Conservation (phyloP, 2,329 filamentous ascomycete species). For the Colletotrichum sojae region DNA sequence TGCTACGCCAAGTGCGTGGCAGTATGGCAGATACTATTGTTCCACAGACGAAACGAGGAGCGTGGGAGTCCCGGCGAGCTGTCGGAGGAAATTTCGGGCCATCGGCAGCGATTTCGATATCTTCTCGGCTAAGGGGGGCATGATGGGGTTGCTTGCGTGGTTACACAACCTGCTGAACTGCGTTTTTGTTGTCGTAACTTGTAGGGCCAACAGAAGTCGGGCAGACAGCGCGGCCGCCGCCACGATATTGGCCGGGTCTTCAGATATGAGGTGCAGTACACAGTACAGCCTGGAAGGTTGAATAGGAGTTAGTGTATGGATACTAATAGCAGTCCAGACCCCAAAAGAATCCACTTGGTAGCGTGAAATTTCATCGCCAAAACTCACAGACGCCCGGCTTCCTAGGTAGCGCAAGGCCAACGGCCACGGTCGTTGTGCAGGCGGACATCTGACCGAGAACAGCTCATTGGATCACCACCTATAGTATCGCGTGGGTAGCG, state of each 20-base stretch:
- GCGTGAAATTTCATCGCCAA: no score
- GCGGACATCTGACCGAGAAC: conserved; percentile 33
- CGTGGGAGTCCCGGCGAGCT: conserved; percentile 25
- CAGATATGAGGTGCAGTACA: no score
- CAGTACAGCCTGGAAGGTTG: no score
- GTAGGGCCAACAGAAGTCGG: not conserved
- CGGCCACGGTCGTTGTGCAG: conserved; percentile 10
- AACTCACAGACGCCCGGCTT: no score
- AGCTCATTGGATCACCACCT: conserved; percentile 2
- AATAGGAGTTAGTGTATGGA: no score
- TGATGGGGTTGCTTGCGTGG: not conserved
- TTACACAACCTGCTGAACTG: not conserved
- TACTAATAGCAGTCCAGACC: no score
- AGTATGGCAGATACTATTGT: conserved; percentile 7
- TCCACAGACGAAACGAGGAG: conserved; percentile 19
- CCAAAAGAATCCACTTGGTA: no score
- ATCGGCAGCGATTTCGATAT: conserved; percentile 31
- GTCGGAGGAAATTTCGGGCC: conserved; percentile 39
- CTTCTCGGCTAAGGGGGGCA: conserved; percentile 15
- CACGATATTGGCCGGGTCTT: not conserved
- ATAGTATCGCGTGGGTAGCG: not conserved
- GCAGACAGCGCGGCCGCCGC: conserved; percentile 10
- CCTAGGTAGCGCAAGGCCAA: not conserved
- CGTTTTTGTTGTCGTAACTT: no score
- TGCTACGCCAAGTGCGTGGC: conserved; percentile 19